Base-by-base conservation (phyloP, 2,329 filamentous ascomycete genomes). In the Podosphaera xanthii region DNA sequence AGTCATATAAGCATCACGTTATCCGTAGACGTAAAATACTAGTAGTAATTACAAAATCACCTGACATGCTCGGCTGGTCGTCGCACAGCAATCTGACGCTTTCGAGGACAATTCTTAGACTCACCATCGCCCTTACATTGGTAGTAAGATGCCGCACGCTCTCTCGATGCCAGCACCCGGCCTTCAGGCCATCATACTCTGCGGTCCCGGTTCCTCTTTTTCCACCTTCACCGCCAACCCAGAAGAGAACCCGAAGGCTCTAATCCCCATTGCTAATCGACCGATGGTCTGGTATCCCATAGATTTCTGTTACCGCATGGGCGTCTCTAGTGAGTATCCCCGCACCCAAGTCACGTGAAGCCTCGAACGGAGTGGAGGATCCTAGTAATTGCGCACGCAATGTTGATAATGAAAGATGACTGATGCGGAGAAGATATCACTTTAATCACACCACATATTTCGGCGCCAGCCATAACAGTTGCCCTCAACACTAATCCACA, bases 211-310 rank as follows among this genome's bases (percentile, higher is more conserved):
- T 59, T 86, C 84, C 7, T 89, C 84, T 0, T 84, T 92, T 64
- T 82, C 84, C 53, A 91, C 87, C 0, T 91, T 92, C 69, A 90
- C 86, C 1, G 83, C 85, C 2, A 87, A 83, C 62, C 84, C 86
- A 4, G 82, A 85, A 71, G 84, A 90, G 68, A 83, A 86, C 62
- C 86, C 87, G 8, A 92, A 92, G 72, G 86, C 87, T 8, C 77
- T 92, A 31, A 73, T 92, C 6, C 87, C 87, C 4, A 85, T 92
- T 61, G 87, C 87, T 42, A 92, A 92, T 70, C 74, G 87, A 64
- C 87, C 87, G 0, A 92, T 92, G 87, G 83, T 92, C 53, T 91
- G 87, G 85, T 92, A 92, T 69, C 83, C 87, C 4, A 79, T 92
- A 48, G 86, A 91, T 66, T 91, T 87, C 73, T 91, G 86, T 71